Evolutionary conservation across 73 alveolate genomes (phyloP).

Genomic region (Stentor roeselii): DNA sequence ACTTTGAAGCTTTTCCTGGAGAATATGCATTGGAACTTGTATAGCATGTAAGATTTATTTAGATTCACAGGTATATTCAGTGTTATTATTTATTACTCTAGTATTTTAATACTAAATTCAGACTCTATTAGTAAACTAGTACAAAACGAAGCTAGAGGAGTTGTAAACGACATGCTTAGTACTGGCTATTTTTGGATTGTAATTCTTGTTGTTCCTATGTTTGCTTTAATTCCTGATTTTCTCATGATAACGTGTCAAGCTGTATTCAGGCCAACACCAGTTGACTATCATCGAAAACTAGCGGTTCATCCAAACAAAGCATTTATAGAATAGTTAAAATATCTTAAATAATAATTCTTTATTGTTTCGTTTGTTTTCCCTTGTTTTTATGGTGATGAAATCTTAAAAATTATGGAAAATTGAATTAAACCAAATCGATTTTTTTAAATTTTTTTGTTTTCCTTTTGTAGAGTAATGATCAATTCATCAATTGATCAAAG

Average conservation of each 20-base stretch:
- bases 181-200: slow-evolving; percentile 30
- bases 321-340: too few relatives aligned
- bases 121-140: slow-evolving; percentile 36
- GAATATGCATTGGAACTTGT: slow-evolving; percentile 64
- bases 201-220: slow-evolving; percentile 33
- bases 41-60: slow-evolving; percentile 47
- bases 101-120: slow-evolving; percentile 54
- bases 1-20: slow-evolving; percentile 73
- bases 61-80: slow-evolving; percentile 58
- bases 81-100: slow-evolving; percentile 70
- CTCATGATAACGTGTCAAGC: neutral
- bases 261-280: neutral
- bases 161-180: slow-evolving; percentile 18
- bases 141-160: slow-evolving; percentile 34
- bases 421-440: too few relatives aligned
- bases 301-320: too few relatives aligned
- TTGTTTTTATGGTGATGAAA: too few relatives aligned
- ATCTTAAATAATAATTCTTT: too few relatives aligned
- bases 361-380: too few relatives aligned
- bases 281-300: too few relatives aligned
- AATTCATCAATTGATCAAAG: too few relatives aligned
- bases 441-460: too few relatives aligned
- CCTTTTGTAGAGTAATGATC: too few relatives aligned
- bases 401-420: too few relatives aligned
- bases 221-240: slow-evolving; percentile 54